Conservation (phyloP, 495 filamentous ascomycete species). For the Hyaloscypha finlandica region DNA sequence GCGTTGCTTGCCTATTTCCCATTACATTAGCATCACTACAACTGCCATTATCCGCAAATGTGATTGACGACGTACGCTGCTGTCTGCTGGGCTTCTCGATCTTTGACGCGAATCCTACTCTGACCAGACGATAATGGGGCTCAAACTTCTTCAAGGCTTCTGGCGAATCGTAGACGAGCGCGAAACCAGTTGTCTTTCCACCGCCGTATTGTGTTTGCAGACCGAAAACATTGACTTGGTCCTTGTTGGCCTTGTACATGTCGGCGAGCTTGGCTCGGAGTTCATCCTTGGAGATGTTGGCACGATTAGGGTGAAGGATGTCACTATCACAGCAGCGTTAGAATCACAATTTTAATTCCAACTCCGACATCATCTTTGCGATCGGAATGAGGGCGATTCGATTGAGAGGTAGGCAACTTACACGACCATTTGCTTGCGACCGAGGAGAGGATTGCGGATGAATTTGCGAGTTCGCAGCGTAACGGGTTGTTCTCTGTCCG, state of each 20-base stretch:
- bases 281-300: constrained; percentile 99
- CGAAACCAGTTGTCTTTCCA: constrained; percentile 99
- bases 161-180: constrained; percentile 93
- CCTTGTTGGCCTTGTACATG: constrained; percentile 97
- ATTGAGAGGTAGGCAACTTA: constrained; percentile 60
- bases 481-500: constrained; percentile 80
- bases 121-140: constrained; percentile 94
- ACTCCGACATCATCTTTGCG: background rate
- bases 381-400: background rate
- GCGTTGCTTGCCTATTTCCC: constrained; percentile 91
- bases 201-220: constrained; percentile 99
- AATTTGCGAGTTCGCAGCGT: constrained; percentile 99
- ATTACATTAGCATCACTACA: constrained; percentile 8
- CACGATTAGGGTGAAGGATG: constrained; percentile 96
- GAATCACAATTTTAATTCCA: constrained; percentile 16
- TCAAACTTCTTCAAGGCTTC: constrained; percentile 99
- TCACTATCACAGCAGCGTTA: constrained; percentile 61
- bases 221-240: constrained; percentile 94
- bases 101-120: constrained; percentile 87
- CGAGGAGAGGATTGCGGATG: constrained; percentile 98
- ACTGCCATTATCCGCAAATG: constrained; percentile 1
- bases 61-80: constrained; percentile 78
- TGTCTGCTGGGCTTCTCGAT: constrained; percentile 95
- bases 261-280: constrained; percentile 92
- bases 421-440: constrained; percentile 99